Conservation (phyloP, 441 rosid species). For the Pelargonium citronellum region DNA sequence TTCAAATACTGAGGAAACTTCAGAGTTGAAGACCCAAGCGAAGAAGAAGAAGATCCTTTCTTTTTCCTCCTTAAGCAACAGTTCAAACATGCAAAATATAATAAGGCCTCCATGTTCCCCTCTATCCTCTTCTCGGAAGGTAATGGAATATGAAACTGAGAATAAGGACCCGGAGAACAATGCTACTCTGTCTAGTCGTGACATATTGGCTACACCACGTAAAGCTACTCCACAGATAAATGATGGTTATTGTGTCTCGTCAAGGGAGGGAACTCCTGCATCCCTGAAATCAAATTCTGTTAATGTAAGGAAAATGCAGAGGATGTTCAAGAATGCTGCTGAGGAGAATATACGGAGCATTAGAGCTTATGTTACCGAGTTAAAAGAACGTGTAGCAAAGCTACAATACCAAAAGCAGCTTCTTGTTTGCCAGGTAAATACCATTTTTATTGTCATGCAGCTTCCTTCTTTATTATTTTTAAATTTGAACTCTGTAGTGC, state of each 20-base stretch:
- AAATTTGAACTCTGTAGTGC: too few species aligned
- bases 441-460: not conserved
- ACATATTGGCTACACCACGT: conserved; percentile 37
- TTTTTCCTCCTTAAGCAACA: conserved; percentile 57
- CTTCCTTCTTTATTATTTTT: too few species aligned
- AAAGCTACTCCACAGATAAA: conserved; percentile 68
- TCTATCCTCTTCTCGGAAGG: conserved; percentile 66
- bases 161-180: conserved; percentile 73
- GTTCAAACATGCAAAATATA: conserved; percentile 60
- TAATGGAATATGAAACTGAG: conserved; percentile 63
- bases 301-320: conserved; percentile 97
- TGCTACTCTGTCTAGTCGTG: conserved; percentile 33
- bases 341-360: conserved; percentile 98
- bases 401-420: conserved; percentile 97
- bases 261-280: conserved; percentile 73
- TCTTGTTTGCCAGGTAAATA: conserved; percentile 87
- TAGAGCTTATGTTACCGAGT: conserved; percentile 80
- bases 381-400: conserved; percentile 97
- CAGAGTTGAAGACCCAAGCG: conserved; percentile 45
- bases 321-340: conserved; percentile 97
- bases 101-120: conserved; percentile 91
- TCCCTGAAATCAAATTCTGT: conserved; percentile 77
- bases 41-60: conserved; percentile 76
- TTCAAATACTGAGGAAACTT: conserved; percentile 44
- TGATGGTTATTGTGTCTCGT: conserved; percentile 71